Base-by-base conservation (phyloP, 352 stramenopile species). In the Pythium diclinum region DNA sequence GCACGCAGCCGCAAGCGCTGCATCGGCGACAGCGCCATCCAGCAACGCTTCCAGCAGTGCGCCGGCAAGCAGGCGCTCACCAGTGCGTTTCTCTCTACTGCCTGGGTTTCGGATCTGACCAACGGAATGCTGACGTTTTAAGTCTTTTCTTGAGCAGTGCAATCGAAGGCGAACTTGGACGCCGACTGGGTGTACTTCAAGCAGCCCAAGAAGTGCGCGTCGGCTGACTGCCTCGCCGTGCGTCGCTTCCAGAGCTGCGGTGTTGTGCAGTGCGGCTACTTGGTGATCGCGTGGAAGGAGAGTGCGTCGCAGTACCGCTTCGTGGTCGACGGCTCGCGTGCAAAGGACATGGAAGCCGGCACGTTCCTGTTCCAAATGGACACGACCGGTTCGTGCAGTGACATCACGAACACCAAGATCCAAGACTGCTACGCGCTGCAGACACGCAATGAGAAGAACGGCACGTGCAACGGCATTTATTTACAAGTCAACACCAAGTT, bases 141-240 rank as follows among this genome's bases (percentile, higher is more conserved):
- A 3, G 25, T 28, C 16, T 32, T 6, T 64, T 33, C n/a, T 63
- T 9, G 34, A 19, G n/a, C 33, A 81, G 75, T 62, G 3, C 74
- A 81, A 38, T 77, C 70, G 3, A 64, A 67, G 21, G 77, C 81
- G 3, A 89, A 90, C 56, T 67, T 90, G 32, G 64, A 73, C 4
- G 67, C 64, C 3, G 83, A 91, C 67, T 95, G 84, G 86, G 64
- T 91, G 32, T 76, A 81, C 66, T 93, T 89, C 66, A 91, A 87
- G 25, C 67, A 89, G 56, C 33, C 71, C 4, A 33, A 51, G 32
- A 74, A 71, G 33, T 92, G 84, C 48, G 54, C 71, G 10, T 92
- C 86, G 21, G 68, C 56, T 1, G 86, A 93, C 69, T 95, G 86
- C 67, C 58, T 69, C 1, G 81, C 74, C 0, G 75, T 88, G 17